Percentiles rank a stretch among this genome's conserved stretches.
These are phyloP conservation scores for Fusarium setosum DNA, from an alignment of 2,329 filamentous ascomycete genomes.

Conservation along the genomic window DNA sequence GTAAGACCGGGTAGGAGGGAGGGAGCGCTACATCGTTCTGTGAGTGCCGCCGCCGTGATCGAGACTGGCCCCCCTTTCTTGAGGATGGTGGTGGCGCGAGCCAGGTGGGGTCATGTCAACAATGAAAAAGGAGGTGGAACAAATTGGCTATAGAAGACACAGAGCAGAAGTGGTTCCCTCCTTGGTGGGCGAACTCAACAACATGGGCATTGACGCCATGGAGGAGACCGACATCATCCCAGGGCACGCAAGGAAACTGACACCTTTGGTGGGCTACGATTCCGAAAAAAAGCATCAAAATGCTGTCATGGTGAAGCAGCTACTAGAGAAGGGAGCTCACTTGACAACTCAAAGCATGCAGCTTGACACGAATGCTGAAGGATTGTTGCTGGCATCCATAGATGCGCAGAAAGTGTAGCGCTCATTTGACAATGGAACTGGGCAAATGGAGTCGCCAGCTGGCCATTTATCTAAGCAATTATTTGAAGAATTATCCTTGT, in stretches of 20 bases:
- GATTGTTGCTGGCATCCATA: too few relatives aligned
- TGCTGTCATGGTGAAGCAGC: not conserved
- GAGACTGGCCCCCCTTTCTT: not conserved
- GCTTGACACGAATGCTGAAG: not conserved
- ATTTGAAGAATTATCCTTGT: too few relatives aligned
- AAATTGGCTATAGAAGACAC: too few relatives aligned
- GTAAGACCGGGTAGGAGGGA: not conserved
- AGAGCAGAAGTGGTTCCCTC: not conserved
- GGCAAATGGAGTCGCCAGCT: too few relatives aligned
- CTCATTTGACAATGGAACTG: too few relatives aligned
- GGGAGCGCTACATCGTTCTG: not conserved
- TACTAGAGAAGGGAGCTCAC: not conserved
- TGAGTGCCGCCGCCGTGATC: not conserved
- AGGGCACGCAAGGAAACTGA: not conserved
- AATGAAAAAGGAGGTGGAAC: not conserved
- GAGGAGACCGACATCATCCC: not conserved
- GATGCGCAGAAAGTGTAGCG: too few relatives aligned
- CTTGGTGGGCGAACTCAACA: not conserved
- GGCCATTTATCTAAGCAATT: too few relatives aligned
- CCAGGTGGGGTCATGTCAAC: not conserved
- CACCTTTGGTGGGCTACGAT: too few relatives aligned
- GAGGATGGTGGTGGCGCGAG: not conserved
- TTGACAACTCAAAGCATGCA: not conserved
- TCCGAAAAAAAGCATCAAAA: not conserved
- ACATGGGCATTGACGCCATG: not conserved